These are phyloP conservation scores for Auxenochlorella protothecoides DNA, from an alignment of 139 green algal genomes.

Conservation along the genomic window DNA sequence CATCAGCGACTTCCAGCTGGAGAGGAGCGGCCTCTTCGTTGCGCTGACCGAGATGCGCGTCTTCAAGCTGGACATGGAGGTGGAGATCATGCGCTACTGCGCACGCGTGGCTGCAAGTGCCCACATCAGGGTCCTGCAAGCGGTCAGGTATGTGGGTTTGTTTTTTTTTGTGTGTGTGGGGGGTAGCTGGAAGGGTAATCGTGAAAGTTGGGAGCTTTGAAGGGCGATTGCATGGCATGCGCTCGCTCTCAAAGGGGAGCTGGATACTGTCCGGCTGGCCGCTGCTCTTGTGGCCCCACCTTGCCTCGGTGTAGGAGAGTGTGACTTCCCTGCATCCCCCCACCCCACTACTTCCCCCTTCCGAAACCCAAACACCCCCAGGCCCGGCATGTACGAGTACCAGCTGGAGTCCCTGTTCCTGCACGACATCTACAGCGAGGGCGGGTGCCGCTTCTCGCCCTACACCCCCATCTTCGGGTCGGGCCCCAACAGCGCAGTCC, in stretches of 20 bases:
- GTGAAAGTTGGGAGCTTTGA: too few species aligned
- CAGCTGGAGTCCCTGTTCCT: conserved; percentile 61
- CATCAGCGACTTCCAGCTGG: conserved; percentile 32
- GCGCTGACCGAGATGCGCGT: conserved; percentile 12
- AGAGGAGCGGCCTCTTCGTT: conserved; percentile 3
- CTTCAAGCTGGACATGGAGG: conserved; percentile 56
- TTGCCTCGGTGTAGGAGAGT: too few species aligned
- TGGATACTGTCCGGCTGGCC: too few species aligned
- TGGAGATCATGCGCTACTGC: conserved; percentile 59
- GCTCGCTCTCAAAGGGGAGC: too few species aligned
- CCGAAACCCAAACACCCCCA: background rate
- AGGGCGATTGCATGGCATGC: too few species aligned
- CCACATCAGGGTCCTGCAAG: conserved; percentile 57
- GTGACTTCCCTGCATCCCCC: too few species aligned
- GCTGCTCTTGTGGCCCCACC: too few species aligned
- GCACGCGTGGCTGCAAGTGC: conserved; percentile 44
- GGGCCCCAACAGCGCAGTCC: conserved; percentile 60
- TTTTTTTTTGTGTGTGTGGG: too few species aligned
- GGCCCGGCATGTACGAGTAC: conserved; percentile 59
- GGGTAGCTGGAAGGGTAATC: too few species aligned
- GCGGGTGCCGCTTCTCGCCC: conserved; percentile 27
- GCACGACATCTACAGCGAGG: conserved; percentile 51
- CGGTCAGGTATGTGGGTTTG: background rate
- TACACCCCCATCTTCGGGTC: conserved; percentile 81
- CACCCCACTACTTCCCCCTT: too few species aligned